A percentile compares a stretch with the other conserved stretches of the same genome.
Conservation (phyloP, 208 protist species). For the Porcisia deanei region DNA sequence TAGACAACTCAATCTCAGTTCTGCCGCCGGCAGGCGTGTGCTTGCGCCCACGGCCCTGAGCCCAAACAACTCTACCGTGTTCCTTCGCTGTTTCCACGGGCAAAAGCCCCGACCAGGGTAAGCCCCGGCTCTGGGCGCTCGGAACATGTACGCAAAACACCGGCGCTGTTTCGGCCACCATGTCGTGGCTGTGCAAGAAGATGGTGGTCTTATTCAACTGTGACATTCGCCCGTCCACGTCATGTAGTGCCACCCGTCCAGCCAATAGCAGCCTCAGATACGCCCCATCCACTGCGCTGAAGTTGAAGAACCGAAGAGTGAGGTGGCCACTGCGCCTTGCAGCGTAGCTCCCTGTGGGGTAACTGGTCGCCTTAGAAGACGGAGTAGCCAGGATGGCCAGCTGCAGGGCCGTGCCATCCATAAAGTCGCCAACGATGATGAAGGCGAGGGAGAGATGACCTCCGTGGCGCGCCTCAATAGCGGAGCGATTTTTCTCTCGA, state of each 20-base stretch:
- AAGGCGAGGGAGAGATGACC: slow-evolving; percentile 18
- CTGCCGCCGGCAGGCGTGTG: too few species aligned
- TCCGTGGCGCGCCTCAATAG: slow-evolving; percentile 21
- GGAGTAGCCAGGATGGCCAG: slow-evolving; percentile 17
- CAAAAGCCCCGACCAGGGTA: too few species aligned
- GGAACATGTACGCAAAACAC: neutral
- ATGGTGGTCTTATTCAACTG: neutral
- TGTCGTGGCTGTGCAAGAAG: slow-evolving; percentile 4
- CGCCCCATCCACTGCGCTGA: neutral
- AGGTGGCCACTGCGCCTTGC: slow-evolving; percentile 18
- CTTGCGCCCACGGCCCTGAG: too few species aligned
- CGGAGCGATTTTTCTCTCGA: neutral
- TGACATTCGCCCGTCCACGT: slow-evolving; percentile 23
- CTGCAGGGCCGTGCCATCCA: slow-evolving; percentile 9
- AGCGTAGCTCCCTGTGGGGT: slow-evolving; percentile 15
- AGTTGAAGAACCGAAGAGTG: slow-evolving; percentile 11
- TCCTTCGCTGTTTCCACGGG: too few species aligned
- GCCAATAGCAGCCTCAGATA: neutral
- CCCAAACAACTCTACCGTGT: too few species aligned
- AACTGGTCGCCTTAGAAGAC: slow-evolving; percentile 19
- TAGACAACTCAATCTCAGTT: too few species aligned
- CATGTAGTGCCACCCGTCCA: slow-evolving; percentile 8
- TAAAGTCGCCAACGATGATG: slow-evolving; percentile 12
- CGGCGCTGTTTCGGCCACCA: neutral
- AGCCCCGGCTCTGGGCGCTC: too few species aligned